Conservation (phyloP, 2,329 filamentous ascomycete genomes). For the Fusarium anguioides region DNA sequence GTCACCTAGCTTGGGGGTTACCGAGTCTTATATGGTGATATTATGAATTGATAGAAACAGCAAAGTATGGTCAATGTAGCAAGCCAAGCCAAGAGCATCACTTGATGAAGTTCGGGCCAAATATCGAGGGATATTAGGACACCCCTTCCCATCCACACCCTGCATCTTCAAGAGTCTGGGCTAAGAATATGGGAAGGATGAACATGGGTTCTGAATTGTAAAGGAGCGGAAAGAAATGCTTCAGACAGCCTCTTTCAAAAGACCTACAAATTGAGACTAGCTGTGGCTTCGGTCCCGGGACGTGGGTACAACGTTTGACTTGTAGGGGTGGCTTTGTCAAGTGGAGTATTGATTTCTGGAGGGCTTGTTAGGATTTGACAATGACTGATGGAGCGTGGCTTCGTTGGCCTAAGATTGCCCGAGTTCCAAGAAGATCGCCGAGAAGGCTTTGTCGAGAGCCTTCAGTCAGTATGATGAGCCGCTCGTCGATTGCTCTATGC, state of each 20-base stretch:
- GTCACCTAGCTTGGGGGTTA: conserved; percentile 29
- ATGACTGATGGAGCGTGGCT: conserved; percentile 22
- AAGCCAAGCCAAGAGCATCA: conserved; percentile 40
- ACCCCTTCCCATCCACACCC: conserved; percentile 34
- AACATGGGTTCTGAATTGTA: conserved; percentile 39
- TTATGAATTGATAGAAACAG: conserved; percentile 34
- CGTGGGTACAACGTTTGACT: conserved; percentile 37
- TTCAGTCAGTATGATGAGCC: background rate
- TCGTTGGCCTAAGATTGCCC: conserved; percentile 7
- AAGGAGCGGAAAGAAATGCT: conserved; percentile 38
- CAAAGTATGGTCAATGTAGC: conserved; percentile 38
- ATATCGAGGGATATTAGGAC: conserved; percentile 37
- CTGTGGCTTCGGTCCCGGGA: conserved; percentile 44
- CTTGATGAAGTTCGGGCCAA: conserved; percentile 37
- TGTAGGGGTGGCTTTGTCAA: conserved; percentile 42
- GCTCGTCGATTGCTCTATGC: conserved; percentile 2
- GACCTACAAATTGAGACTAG: conserved; percentile 39
- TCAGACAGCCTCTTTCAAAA: conserved; percentile 43
- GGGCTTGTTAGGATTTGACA: conserved; percentile 35
- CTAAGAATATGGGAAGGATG: conserved; percentile 24
- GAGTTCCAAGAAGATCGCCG: conserved; percentile 10
- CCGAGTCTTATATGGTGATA: conserved; percentile 43
- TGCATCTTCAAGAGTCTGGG: conserved; percentile 10
- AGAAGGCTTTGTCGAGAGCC: conserved; percentile 1
- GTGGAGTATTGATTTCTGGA: conserved; percentile 34